Conservation (phyloP, 495 filamentous ascomycete species). For the Melanomma pulvis-pyrius region DNA sequence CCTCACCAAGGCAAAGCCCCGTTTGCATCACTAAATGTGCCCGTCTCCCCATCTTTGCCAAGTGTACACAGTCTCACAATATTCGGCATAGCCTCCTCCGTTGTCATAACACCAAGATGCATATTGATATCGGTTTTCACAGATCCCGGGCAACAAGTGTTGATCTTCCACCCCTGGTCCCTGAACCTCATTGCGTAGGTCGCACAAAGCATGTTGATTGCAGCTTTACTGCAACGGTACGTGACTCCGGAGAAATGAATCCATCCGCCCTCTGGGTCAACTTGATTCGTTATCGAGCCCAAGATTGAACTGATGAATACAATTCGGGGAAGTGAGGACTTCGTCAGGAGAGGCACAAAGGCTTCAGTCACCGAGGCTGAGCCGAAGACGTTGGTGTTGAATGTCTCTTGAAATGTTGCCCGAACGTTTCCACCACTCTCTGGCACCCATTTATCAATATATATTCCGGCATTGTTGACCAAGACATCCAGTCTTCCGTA, state of each 20-base stretch:
- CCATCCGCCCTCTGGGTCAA: background rate
- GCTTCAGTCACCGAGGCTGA: slow-evolving; percentile 2
- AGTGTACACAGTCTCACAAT: slow-evolving; percentile 8
- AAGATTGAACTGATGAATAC: slow-evolving; percentile 15
- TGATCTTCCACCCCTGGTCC: slow-evolving; percentile 11
- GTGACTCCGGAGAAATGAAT: background rate
- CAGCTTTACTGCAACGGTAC: slow-evolving; percentile 15
- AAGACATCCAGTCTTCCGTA: slow-evolving; percentile 11
- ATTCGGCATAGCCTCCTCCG: slow-evolving; percentile 10
- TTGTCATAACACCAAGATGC: background rate
- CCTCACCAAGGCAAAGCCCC: slow-evolving; percentile 10
- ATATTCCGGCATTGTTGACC: slow-evolving; percentile 18
- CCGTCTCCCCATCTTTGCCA: slow-evolving; percentile 12
- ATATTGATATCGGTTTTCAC: slow-evolving; percentile 11
- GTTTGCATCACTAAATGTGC: slow-evolving; percentile 4
- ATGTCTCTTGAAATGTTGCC: background rate
- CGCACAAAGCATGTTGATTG: slow-evolving; percentile 4
- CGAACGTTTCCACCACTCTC: background rate
- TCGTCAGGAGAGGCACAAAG: slow-evolving; percentile 12
- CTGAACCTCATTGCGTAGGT: background rate
- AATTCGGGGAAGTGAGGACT: background rate
- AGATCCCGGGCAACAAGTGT: slow-evolving; percentile 7
- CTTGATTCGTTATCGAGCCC: slow-evolving; percentile 1
- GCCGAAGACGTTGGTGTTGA: slow-evolving; percentile 18
- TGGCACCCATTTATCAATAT: background rate